Evolutionary conservation across 768 basidiomycete genomes (phyloP).

Genomic region (Russula brevipes): DNA sequence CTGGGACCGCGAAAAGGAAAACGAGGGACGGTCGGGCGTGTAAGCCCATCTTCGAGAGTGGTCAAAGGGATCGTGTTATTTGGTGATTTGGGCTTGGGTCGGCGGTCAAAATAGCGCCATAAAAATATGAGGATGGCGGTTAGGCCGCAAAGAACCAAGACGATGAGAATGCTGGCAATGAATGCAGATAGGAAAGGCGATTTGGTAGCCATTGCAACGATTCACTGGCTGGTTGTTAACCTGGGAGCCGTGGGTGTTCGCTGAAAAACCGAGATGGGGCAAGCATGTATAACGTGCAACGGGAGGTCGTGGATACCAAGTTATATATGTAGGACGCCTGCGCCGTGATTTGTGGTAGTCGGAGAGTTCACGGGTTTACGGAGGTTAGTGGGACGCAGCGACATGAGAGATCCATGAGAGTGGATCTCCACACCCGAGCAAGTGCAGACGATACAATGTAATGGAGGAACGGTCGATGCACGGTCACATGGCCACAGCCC

Average conservation of each 20-base stretch:
- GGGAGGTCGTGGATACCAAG: not conserved
- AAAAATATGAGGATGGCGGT: not conserved
- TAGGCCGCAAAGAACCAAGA: not conserved
- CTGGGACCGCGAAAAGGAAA: conserved; percentile 13
- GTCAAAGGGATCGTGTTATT: conserved; percentile 1
- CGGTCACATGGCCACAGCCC: not conserved
- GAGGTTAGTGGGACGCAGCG: not conserved
- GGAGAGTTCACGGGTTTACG: not conserved
- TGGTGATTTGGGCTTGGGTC: not conserved
- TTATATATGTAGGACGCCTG: not conserved
- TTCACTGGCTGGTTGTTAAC: conserved; percentile 3
- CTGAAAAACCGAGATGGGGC: not conserved
- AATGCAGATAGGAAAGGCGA: conserved; percentile 12
- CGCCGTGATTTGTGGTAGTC: conserved; percentile 4
- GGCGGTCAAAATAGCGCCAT: conserved; percentile 1
- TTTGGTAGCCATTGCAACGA: not conserved
- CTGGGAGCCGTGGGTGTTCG: not conserved
- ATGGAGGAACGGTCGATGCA: not conserved
- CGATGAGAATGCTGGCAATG: not conserved
- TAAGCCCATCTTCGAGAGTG: conserved; percentile 10
- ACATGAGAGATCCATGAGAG: not conserved
- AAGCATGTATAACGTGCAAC: not conserved
- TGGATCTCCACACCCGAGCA: not conserved
- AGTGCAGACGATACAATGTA: not conserved
- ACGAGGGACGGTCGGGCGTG: not conserved